Base-by-base conservation (phyloP, 2,329 filamentous ascomycete species). In the Torrubiellomyces zombiae region DNA sequence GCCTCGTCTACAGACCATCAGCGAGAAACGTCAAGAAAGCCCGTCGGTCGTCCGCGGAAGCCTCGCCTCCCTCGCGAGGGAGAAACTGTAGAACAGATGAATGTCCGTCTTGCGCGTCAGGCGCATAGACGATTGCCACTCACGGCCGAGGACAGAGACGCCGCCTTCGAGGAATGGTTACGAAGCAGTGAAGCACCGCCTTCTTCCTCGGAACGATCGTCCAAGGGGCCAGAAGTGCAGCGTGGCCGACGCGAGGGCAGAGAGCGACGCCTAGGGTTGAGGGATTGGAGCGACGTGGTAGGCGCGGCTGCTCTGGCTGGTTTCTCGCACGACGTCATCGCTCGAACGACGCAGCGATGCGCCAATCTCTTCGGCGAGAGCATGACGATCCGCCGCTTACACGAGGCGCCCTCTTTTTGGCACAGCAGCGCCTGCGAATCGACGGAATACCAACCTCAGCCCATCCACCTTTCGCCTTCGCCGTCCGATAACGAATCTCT, bases 271-370 rank as follows among this genome's bases (percentile, higher is more conserved):
- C 11, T 32, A 36, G 58, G 47, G 9, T 53, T 70, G 9, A 65
- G 78, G 13, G 78, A 91, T 51, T 95, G 86, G 86, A 77, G 72
- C 36, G 80, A 92, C 36, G 66, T 94, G 2, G 52, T 94, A 15
- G 79, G 79, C 1, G 61, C 82, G 1, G 86, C 86, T 3, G 65
- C 79, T 0, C 52, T 91, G 24, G 67, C 67, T 2, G 81, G 78
- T 0, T 85, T 83, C 49, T 56, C 76, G 2, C 48, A 58, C 0
- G 47, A 55, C 1, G 75, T 72, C 1, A 50, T 94, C 9, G 64
- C 71, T 26, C 67, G 79, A 16, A 67, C 82, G 1, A 66, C 76
- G 2, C 60, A 72, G 40, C 66, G 86, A 24, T 95, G 85, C 40
- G 68, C 76, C 3, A 56, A 66, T 22, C 54, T 93, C 0, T 93